These are phyloP conservation scores for Calycina marina DNA, from an alignment of 2,329 filamentous ascomycete species.

Conservation along the genomic window DNA sequence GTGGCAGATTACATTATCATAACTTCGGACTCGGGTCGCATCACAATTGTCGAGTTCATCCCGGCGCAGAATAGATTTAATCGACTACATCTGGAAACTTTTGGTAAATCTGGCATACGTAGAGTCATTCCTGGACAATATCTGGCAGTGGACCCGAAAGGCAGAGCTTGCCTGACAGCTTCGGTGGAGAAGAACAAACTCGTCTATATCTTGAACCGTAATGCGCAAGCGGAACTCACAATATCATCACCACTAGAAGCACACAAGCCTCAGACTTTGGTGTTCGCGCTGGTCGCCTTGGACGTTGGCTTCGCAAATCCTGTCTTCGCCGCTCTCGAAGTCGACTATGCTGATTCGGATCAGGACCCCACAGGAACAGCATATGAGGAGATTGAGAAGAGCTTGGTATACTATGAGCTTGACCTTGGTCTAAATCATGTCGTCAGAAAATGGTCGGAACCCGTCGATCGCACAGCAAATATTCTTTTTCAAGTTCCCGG, in stretches of 20 bases:
- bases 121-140: constrained; percentile 94
- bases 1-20: constrained; percentile 82
- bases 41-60: constrained; percentile 86
- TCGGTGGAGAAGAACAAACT: constrained; percentile 98
- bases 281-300: constrained; percentile 73
- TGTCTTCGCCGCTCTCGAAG: constrained; percentile 86
- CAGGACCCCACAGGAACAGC: constrained; percentile 80
- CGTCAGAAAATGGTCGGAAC: constrained; percentile 89
- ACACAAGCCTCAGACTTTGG: constrained; percentile 81
- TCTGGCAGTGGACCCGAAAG: constrained; percentile 87
- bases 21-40: constrained; percentile 86
- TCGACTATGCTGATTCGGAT: constrained; percentile 84
- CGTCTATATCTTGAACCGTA: constrained; percentile 94
- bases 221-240: constrained; percentile 83
- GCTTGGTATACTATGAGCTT: constrained; percentile 92
- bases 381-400: constrained; percentile 69
- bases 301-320: constrained; percentile 97
- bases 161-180: constrained; percentile 84
- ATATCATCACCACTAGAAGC: constrained; percentile 96
- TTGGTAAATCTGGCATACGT: constrained; percentile 89
- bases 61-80: constrained; percentile 76
- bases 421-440: constrained; percentile 96
- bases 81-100: constrained; percentile 88
- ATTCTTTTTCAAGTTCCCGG: constrained; percentile 92
- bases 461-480: constrained; percentile 77